Evolutionary conservation across 2,329 filamentous ascomycete genomes (phyloP).

Genomic region (Chrysoporthe deuterocubensis): DNA sequence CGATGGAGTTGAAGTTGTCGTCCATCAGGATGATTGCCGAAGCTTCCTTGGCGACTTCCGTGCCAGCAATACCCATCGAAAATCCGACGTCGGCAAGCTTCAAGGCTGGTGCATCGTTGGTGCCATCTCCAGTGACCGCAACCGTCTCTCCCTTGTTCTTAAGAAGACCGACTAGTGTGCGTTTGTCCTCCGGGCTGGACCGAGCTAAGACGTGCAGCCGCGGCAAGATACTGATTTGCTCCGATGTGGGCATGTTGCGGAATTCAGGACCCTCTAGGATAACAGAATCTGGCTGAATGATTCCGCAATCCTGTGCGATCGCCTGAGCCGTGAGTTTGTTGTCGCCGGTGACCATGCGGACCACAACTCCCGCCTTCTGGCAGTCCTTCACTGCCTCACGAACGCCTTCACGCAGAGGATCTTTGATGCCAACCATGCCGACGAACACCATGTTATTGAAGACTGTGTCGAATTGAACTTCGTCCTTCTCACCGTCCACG

Average conservation of each 20-base stretch:
- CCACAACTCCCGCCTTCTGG: conserved; percentile 75
- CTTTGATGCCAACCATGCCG: conserved; percentile 78
- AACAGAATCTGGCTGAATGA: conserved; percentile 68
- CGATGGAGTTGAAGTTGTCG: conserved; percentile 69
- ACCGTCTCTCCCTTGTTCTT: conserved; percentile 78
- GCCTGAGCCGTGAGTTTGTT: conserved; percentile 79
- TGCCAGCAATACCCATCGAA: conserved; percentile 70
- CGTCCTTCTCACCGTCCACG: conserved; percentile 58
- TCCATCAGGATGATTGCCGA: conserved; percentile 71
- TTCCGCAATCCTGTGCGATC: conserved; percentile 79
- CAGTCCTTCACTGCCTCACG: conserved; percentile 72
- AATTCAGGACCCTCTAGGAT: conserved; percentile 82
- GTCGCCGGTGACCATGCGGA: conserved; percentile 86
- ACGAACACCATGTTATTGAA: conserved; percentile 71
- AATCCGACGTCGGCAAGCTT: conserved; percentile 71
- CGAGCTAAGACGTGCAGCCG: conserved; percentile 72
- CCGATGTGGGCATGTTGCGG: conserved; percentile 68
- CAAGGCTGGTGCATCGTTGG: conserved; percentile 68
- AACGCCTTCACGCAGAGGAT: conserved; percentile 78
- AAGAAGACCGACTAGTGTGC: conserved; percentile 70
- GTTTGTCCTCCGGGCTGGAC: conserved; percentile 78
- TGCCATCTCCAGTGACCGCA: conserved; percentile 76
- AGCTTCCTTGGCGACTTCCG: conserved; percentile 70
- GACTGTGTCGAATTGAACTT: conserved; percentile 68
- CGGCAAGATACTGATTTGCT: conserved; percentile 71